Evolutionary conservation across 306 rosid genomes (phyloP), one percentile per base, ranked within the genome.

Genomic region (Arachis stenosperma): DNA sequence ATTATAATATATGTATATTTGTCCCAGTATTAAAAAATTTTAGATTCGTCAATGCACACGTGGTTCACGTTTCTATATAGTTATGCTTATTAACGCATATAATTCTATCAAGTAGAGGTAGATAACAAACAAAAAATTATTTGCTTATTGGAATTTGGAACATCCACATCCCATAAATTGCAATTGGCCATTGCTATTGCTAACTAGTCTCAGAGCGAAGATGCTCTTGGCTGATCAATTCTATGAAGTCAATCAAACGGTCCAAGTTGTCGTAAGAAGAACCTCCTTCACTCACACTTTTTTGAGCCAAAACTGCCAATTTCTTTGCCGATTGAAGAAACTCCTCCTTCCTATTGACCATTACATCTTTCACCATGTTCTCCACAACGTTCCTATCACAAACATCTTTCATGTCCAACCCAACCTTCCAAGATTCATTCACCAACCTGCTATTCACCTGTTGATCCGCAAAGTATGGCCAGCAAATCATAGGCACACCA

Each of bases 401-500:
- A 1, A 41, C 50, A 65, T 83, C 84, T 61, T 83, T 83, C 84
- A 76, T 79, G 14, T 83, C 87, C 54, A 83, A 55, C 6, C 87
- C 87, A 14, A 72, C 5, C 41, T 62, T 79, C 73, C 82, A 76
- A 43, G 47, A 73, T 70, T 79, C 81, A 17, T 84, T 61, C 70
- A 79, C 86, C 15, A 75, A 71, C 67, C 84, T 79, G 46, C 87
- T 79, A 8, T 83, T 79, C 10, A 79, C 2, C 5, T 53, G 77
- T 8, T 83, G 87, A 13, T 83, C 84, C 0, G 56, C 81, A 54
- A 83, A 66, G 13, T 8, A 61, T 5, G 85, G 82, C 76, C 73
- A 82, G 9, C 85, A 82, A 27, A 82, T 82, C 82, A 82, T 82
- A 5, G 79, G 80, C 54, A 82, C 79, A 13, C 85, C 80, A 44